Conservation (phyloP, 305 asterid genomes). For the Fraxinus sp. region DNA sequence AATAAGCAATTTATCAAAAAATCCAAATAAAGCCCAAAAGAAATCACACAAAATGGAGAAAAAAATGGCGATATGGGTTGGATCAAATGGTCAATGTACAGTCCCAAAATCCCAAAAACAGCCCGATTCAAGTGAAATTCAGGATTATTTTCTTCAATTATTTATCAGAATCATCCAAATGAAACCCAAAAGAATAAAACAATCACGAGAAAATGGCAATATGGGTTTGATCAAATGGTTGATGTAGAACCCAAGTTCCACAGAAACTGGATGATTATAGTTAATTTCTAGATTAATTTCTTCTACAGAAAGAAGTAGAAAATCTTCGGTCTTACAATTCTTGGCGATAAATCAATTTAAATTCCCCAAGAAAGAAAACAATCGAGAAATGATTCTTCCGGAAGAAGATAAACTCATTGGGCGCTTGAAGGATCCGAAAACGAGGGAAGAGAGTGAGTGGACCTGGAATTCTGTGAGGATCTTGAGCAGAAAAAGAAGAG, state of each 20-base stretch:
- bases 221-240: background rate
- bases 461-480: background rate
- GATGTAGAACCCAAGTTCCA: background rate
- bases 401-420: background rate
- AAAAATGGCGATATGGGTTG: background rate
- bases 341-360: background rate
- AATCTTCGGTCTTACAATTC: background rate
- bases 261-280: background rate
- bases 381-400: background rate
- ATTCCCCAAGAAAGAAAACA: background rate
- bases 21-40: background rate
- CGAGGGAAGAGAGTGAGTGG: slow-evolving; percentile 3
- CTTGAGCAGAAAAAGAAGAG: slow-evolving; percentile 19
- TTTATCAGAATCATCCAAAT: background rate
- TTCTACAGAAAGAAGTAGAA: background rate
- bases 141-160: background rate
- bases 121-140: background rate
- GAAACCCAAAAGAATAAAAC: background rate
- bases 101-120: background rate
- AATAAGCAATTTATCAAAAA: slow-evolving; percentile 3
- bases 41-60: background rate
- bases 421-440: background rate
- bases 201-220: background rate
- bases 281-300: background rate
- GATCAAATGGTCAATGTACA: background rate